These are phyloP conservation scores for Omphalotus olearius DNA, from an alignment of 1,284 basidiomycete genomes.

Conservation along the genomic window DNA sequence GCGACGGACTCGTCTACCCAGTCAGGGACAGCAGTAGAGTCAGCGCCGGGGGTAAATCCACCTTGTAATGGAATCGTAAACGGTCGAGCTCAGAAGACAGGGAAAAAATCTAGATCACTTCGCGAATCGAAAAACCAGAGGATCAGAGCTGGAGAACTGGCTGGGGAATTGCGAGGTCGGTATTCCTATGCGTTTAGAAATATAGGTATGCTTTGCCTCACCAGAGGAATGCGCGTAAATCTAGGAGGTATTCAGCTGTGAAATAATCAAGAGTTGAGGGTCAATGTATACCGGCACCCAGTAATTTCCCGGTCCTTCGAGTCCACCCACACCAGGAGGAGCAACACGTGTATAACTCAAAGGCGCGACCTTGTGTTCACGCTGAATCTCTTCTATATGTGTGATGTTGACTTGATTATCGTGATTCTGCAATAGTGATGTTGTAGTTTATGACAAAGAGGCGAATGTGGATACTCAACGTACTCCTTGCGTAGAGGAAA, in stretches of 20 bases:
- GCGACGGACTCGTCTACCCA: constrained; percentile 66
- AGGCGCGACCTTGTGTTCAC: constrained; percentile 52
- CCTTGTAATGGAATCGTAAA: constrained; percentile 27
- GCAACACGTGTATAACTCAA: constrained; percentile 58
- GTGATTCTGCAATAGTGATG: constrained; percentile 46
- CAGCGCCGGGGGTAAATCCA: constrained; percentile 39
- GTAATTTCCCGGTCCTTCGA: constrained; percentile 61
- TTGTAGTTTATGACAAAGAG: neutral
- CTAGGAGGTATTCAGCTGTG: constrained; percentile 15
- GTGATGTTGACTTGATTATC: constrained; percentile 68
- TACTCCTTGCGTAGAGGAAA: constrained; percentile 57
- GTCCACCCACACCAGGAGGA: constrained; percentile 55
- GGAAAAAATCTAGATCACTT: constrained; percentile 28
- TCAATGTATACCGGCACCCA: constrained; percentile 57
- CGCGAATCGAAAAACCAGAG: constrained; percentile 75
- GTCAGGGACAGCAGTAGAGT: constrained; percentile 48
- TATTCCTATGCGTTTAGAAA: neutral
- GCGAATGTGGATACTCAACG: constrained; percentile 18
- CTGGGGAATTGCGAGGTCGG: constrained; percentile 22
- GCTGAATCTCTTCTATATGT: constrained; percentile 53
- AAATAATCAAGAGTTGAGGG: neutral
- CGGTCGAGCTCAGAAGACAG: neutral
- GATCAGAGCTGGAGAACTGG: constrained; percentile 45
- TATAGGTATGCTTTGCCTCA: constrained; percentile 14
- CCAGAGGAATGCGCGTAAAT: constrained; percentile 30